Base-by-base conservation (phyloP, 139 green algal species). In the Haematococcus lacustris region DNA sequence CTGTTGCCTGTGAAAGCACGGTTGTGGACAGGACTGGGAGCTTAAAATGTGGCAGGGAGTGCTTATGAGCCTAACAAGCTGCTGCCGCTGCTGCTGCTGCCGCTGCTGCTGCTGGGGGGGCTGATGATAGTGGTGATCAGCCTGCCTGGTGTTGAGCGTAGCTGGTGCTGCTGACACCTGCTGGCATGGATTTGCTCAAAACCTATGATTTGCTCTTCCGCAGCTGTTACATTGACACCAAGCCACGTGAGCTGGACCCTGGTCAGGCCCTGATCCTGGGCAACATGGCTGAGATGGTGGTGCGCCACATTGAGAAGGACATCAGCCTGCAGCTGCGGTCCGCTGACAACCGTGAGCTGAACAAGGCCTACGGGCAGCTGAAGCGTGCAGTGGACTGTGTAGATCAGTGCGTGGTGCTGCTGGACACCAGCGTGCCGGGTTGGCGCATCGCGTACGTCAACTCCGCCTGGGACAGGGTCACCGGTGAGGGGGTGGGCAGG, bases 201-300 rank as follows among this genome's bases (percentile, higher is more conserved):
- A 64, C 17, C 32, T 30, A 30, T 33, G 5, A 37, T 9, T 64
- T 30, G 25, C 21, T 25, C 64, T 53, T 35, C 7, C 21, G 80
- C 35, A 78, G 90, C 66, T 88, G 77, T 53, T 79, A 93, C 43
- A 86, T 88, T 9, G 91, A 96, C 78, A 75, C 9, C 17, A 78
- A 81, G 76, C 83, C 90, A 13, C 83, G 85, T 13, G 68, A 86
- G 13, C 75, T 83, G 23, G 78, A 83, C 34, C 69, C 78, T 9
- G 80, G 88, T 43, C 66, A 83, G 7, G 77, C 70, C 79, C 83
- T 82, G 28, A 72, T 96, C 38, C 80, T 93, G 33, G 75, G 74
- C 51, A 90, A 92, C 66, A 82, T 96, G 72, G 84, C 89, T 3
- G 88, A 94, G 71, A 77, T 95, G n/a, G 86, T 88, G 2, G 86